Base-by-base conservation (phyloP, 352 stramenopile genomes). In the Globisporangium alternatum region DNA sequence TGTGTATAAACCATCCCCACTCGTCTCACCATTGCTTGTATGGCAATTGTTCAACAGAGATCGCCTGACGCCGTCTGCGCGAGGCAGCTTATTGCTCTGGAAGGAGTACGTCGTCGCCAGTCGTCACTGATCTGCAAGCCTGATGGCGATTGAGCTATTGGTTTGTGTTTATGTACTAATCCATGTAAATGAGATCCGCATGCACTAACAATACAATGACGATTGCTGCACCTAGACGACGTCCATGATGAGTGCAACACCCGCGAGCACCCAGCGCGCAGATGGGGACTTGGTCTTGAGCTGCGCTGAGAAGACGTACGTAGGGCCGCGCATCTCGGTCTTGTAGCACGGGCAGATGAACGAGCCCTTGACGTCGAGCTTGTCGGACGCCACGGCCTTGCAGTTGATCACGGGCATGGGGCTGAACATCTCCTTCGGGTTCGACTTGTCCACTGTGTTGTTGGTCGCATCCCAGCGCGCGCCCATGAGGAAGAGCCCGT, bases 371-470 rank as follows among this genome's bases (percentile, higher is more conserved):
- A 97, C 60, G 55, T 99, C 97, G 3, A 97, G 86, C 64, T 98
- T 98, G 68, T 99, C 97, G 6, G 88, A 75, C 0, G 93, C 88
- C 13, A 99, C 93, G 31, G 96, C 97, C 70, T 98, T 98, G 70
- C 98, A 97, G 74, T 99, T 98, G 72, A 99, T 98, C 55, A 99
- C 89, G 22, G 97, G 97, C 94, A 99, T 98, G 25, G 82, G 60
- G 44, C 83, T 98, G 68, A 98, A 99, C 94, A 99, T 99, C 71
- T 99, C 97, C 73, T 99, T 99, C 15, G 97, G 97, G 59, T 96
- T 85, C 21, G 88, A 98, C 37, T 96, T 97, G 66, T 98, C 95
- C 45, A 99, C 91, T 22, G 89, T 96, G 67, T 87, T 86, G 65
- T 95, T 96, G 54, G 78, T 89, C 30, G 86, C 71, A 64, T 99